phyloP scores from a whole-genome alignment of 1,139 yeast species.

The Zygotorulaspora mrakii region DNA sequence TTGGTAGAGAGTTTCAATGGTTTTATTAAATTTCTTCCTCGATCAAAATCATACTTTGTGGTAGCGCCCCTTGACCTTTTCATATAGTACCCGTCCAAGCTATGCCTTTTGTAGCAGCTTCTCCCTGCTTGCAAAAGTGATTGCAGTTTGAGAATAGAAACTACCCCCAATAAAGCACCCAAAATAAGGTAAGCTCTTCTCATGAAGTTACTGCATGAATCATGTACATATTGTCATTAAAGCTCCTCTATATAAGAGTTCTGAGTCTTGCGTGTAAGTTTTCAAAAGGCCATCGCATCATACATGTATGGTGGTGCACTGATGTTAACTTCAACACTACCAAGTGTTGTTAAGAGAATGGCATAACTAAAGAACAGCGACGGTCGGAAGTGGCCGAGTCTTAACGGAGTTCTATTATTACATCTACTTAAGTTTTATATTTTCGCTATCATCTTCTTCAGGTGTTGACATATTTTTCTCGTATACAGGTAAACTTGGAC shows the following conservation, averaged over 20 bases:
- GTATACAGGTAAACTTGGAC: conserved; percentile 52
- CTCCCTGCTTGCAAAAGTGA: conserved; percentile 6
- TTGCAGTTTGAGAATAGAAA: conserved; percentile 6
- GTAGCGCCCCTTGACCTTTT: conserved; percentile 15
- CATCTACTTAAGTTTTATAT: conserved; percentile 8
- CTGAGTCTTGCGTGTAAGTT: too few relatives aligned
- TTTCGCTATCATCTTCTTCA: conserved; percentile 7
- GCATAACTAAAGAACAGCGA: too few relatives aligned
- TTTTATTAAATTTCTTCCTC: conserved; percentile 14
- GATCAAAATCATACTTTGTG: conserved; percentile 14
- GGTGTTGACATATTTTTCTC: conserved; percentile 8
- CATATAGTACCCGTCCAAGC: conserved; percentile 10
- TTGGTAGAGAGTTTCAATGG: conserved; percentile 43
- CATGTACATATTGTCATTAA: too few relatives aligned
- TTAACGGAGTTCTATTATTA: too few relatives aligned
- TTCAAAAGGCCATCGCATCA: too few relatives aligned
- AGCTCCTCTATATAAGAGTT: too few relatives aligned
- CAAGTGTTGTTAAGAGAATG: neutral
- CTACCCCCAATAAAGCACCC: conserved; percentile 4
- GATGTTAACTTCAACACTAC: conserved; percentile 2
- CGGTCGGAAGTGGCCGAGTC: too few relatives aligned
- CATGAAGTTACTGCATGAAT: conserved; percentile 2
- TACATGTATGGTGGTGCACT: neutral
- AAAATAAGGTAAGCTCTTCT: conserved; percentile 6
- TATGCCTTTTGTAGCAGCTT: conserved; percentile 7